phyloP scores from a whole-genome alignment of 257 asterid genomes.

The Thymus quinquecostatus region DNA sequence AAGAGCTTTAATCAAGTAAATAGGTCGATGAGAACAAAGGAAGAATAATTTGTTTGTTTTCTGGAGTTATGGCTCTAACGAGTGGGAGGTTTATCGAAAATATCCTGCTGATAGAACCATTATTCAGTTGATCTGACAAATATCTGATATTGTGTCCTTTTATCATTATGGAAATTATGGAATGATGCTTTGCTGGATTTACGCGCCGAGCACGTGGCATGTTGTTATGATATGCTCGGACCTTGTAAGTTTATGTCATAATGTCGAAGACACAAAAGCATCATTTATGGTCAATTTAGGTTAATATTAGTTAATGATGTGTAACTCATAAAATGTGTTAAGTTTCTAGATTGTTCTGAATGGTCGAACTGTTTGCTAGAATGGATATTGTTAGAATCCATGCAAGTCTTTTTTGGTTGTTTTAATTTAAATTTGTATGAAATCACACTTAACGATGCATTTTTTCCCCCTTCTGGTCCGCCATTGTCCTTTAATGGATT shows the following conservation, averaged over 20 bases:
- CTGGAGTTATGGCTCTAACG: not conserved
- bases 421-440: not conserved
- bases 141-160: conserved; percentile 1
- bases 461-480: not conserved
- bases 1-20: not conserved
- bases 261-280: conserved; percentile 8
- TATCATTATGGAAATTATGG: not conserved
- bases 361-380: not conserved
- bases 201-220: conserved; percentile 8
- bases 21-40: not conserved
- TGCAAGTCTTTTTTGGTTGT: not conserved
- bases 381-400: not conserved
- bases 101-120: not conserved
- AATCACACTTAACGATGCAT: not conserved
- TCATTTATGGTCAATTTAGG: not conserved
- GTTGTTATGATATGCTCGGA: not conserved
- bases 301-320: not conserved
- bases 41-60: conserved; percentile 14
- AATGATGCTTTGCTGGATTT: not conserved
- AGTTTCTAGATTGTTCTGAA: conserved; percentile 1
- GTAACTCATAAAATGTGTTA: not conserved
- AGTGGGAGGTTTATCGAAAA: not conserved
- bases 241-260: conserved; percentile 3
- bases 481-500: not conserved
- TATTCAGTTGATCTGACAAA: not conserved